A percentile compares a stretch with the other conserved stretches of the same genome.
phyloP scores from a whole-genome alignment of 2,329 filamentous ascomycete genomes.

The Sporothrix inflata region DNA sequence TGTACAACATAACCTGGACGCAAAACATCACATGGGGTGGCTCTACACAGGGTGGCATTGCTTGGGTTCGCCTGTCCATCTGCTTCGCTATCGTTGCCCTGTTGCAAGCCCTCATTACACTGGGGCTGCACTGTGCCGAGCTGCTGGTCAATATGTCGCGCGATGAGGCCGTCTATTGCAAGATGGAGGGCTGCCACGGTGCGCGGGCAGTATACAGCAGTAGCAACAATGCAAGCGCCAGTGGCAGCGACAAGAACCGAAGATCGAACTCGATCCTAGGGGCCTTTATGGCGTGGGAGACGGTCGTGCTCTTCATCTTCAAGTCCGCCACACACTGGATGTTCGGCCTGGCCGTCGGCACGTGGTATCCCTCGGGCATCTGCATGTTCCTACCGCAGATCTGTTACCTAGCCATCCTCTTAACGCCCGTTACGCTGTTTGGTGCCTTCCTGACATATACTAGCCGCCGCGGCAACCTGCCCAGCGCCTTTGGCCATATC shows the following conservation, averaged over 20 bases:
- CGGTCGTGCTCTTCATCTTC: slow-evolving; percentile 38
- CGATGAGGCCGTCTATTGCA: too few relatives aligned
- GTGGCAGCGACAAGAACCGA: slow-evolving; percentile 35
- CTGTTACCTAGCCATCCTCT: slow-evolving; percentile 34
- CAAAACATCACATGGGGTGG: too few relatives aligned
- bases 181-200: too few relatives aligned
- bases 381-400: slow-evolving; percentile 41
- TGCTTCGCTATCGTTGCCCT: too few relatives aligned
- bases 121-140: too few relatives aligned
- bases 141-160: too few relatives aligned
- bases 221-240: too few relatives aligned
- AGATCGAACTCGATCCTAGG: slow-evolving; percentile 38
- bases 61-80: too few relatives aligned
- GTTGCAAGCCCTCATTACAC: too few relatives aligned
- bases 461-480: slow-evolving; percentile 36
- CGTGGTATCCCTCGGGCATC: slow-evolving; percentile 38
- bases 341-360: slow-evolving; percentile 40
- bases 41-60: too few relatives aligned
- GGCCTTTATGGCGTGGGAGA: slow-evolving; percentile 39
- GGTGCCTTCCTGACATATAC: slow-evolving; percentile 34
- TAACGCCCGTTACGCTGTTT: slow-evolving; percentile 26
- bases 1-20: too few relatives aligned
- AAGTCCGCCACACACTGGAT: slow-evolving; percentile 42
- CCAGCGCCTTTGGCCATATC: slow-evolving; percentile 41
- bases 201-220: too few relatives aligned